Base-by-base conservation (phyloP, 148 eudicot genomes). In the Camellia sinensis region DNA sequence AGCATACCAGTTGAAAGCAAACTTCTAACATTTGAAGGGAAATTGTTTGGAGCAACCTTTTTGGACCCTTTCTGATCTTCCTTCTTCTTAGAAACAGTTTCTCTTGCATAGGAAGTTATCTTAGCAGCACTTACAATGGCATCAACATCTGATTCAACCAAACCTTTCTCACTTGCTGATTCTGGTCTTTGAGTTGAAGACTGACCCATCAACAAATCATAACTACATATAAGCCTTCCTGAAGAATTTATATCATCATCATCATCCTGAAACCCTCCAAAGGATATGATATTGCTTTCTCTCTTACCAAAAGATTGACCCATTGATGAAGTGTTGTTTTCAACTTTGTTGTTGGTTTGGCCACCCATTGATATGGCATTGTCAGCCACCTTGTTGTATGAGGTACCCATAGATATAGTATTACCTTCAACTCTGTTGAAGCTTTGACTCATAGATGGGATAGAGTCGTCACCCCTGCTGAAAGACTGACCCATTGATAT, bases 21-120 rank as follows among this genome's bases (percentile, higher is more conserved):
- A 82, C 92, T 92, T 82, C 90, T 92, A 48, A 92, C 98, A 83
- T 92, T 92, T 75, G 97, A 82, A 73, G 98, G 98, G 67, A 94
- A 94, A 85, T 85, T 89, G 83, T 90, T 90, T 21, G 90, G 74
- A 44, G 92, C 86, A 52, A 53, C 46, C 81, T 87, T 91, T 76
- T 84, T 90, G 18, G 81, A 68, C 52, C 87, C 76, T 73, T 92
- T 93, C 61, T 82, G 89, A 44, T 85, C 90, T 80, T 89, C 90
- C 76, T 84, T 89, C 84, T 84, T 89, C 84, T 84, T 89, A 29
- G 67, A 64, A 66, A 86, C 75, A 78, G 66, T 79, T 52, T 85
- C 81, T 54, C 78, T 79, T 54, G 77, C 84, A 72, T 81, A 54
- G 60, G 74, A 76, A 53, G 68, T 67, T 72, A 79, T 71, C 75